A percentile compares a stretch with the other conserved stretches of the same genome.
phyloP scores from a whole-genome alignment of 2,329 filamentous ascomycete genomes.

The Fusarium nurragi region DNA sequence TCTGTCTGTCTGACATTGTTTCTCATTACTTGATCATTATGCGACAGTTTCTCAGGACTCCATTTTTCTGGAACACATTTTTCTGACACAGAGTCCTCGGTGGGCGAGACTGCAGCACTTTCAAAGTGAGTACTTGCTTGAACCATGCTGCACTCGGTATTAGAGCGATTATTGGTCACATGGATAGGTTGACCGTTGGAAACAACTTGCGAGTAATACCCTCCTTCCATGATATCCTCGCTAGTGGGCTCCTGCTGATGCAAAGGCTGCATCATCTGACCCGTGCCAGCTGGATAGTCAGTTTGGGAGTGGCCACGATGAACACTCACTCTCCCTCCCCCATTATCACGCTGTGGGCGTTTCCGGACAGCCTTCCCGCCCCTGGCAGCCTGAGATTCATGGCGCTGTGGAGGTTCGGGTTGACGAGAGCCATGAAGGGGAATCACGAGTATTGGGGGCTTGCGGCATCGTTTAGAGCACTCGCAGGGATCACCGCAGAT shows the following conservation, averaged over 20 bases:
- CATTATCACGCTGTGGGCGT: not conserved
- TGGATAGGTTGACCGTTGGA: not conserved
- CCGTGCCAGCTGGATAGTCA: not conserved
- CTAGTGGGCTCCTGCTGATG: slow-evolving; percentile 59
- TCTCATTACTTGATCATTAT: slow-evolving; percentile 9
- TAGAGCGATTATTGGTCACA: not conserved
- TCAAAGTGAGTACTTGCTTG: not conserved
- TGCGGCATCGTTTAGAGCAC: slow-evolving; percentile 25
- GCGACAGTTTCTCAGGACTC: slow-evolving; percentile 29
- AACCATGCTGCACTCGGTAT: not conserved
- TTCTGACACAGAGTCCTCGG: slow-evolving; percentile 9
- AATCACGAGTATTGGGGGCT: not conserved
- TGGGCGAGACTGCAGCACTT: not conserved
- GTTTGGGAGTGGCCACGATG: not conserved
- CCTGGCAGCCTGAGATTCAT: too few relatives aligned
- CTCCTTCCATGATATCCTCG: slow-evolving; percentile 53
- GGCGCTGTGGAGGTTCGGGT: not conserved
- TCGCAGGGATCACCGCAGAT: slow-evolving; percentile 30
- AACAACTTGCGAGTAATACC: slow-evolving; percentile 2
- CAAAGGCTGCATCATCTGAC: not conserved
- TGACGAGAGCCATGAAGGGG: not conserved
- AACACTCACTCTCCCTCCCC: not conserved
- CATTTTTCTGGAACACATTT: slow-evolving; percentile 14
- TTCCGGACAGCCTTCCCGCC: too few relatives aligned
- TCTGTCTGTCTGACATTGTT: not conserved